Evolutionary conservation across 805 yeast species (phyloP).

Genomic region (Candida andamanensis): DNA sequence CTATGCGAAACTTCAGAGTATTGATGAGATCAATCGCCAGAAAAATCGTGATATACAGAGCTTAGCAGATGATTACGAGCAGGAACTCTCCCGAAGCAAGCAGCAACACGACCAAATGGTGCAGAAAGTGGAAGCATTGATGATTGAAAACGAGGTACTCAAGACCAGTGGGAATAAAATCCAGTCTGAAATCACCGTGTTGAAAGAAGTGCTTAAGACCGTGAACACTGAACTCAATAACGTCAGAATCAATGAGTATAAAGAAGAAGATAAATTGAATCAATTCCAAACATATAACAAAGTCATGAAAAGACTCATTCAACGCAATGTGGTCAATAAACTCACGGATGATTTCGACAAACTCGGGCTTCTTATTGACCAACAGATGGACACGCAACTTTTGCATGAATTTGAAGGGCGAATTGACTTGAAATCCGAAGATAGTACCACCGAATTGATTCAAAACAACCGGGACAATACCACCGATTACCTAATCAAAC

Average conservation of each 20-base stretch:
- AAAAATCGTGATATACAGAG: constrained; percentile 1
- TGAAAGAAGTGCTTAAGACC: constrained; percentile 6
- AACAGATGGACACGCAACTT: neutral
- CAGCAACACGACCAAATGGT: neutral
- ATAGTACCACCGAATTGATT: constrained; percentile 9
- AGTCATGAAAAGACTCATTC: constrained; percentile 7
- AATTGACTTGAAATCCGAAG: constrained; percentile 2
- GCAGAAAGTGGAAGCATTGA: constrained; percentile 3
- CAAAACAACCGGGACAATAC: constrained; percentile 3
- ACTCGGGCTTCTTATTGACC: constrained; percentile 9
- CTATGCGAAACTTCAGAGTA: constrained; percentile 4
- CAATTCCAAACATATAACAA: constrained; percentile 7
- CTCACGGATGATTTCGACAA: constrained; percentile 6
- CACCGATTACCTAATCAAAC: constrained; percentile 3
- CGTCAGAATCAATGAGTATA: constrained; percentile 2
- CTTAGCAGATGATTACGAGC: constrained; percentile 3
- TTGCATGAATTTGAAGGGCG: constrained; percentile 2
- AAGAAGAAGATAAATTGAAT: constrained; percentile 1
- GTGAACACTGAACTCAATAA: constrained; percentile 3
- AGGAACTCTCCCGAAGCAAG: neutral
- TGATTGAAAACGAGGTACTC: neutral
- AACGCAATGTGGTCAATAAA: constrained; percentile 6
- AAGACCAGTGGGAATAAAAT: constrained; percentile 1
- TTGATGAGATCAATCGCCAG: constrained; percentile 2
- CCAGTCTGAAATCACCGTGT: constrained; percentile 4